phyloP scores from a whole-genome alignment of 495 filamentous ascomycete genomes.

The Pseudotulostoma volvatum region DNA sequence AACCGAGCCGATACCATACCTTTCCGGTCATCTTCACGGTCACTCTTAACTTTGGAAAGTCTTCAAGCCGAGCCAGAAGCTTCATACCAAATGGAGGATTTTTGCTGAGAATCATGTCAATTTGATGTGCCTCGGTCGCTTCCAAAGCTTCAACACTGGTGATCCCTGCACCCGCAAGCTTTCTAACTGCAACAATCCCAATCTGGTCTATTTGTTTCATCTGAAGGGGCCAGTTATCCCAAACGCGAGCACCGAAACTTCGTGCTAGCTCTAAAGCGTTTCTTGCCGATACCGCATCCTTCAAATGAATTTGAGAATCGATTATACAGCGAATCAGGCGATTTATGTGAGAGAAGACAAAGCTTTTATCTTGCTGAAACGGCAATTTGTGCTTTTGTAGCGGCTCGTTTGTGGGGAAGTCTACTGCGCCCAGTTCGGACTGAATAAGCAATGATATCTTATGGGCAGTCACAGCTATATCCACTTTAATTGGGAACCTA shows the following conservation, averaged over 20 bases:
- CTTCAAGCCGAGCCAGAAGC: slow-evolving; percentile 41
- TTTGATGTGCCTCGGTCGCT: slow-evolving; percentile 44
- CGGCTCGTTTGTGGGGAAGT: slow-evolving; percentile 48
- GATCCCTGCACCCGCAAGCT: slow-evolving; percentile 56
- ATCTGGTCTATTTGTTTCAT: slow-evolving; percentile 79
- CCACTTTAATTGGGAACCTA: slow-evolving; percentile 67
- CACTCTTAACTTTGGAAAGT: slow-evolving; percentile 62
- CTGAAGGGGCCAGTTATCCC: slow-evolving; percentile 74
- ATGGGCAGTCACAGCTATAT: slow-evolving; percentile 51
- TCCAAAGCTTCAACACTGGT: slow-evolving; percentile 56
- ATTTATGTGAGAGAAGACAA: slow-evolving; percentile 58
- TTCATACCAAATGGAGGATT: slow-evolving; percentile 74
- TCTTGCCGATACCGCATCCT: slow-evolving; percentile 48
- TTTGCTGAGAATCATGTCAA: slow-evolving; percentile 61
- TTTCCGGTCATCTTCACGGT: slow-evolving; percentile 33
- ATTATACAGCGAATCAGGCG: slow-evolving; percentile 70
- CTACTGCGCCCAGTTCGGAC: slow-evolving; percentile 56
- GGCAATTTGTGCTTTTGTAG: slow-evolving; percentile 42
- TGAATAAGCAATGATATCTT: slow-evolving; percentile 85
- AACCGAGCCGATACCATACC: slow-evolving; percentile 15
- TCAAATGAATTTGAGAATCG: slow-evolving; percentile 57
- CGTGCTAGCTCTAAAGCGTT: slow-evolving; percentile 66
- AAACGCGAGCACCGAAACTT: slow-evolving; percentile 61
- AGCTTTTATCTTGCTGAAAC: slow-evolving; percentile 48
- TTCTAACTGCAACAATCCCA: slow-evolving; percentile 60